Evolutionary conservation across 1,284 basidiomycete species (phyloP).

Genomic region (Psilocybe mexicana): DNA sequence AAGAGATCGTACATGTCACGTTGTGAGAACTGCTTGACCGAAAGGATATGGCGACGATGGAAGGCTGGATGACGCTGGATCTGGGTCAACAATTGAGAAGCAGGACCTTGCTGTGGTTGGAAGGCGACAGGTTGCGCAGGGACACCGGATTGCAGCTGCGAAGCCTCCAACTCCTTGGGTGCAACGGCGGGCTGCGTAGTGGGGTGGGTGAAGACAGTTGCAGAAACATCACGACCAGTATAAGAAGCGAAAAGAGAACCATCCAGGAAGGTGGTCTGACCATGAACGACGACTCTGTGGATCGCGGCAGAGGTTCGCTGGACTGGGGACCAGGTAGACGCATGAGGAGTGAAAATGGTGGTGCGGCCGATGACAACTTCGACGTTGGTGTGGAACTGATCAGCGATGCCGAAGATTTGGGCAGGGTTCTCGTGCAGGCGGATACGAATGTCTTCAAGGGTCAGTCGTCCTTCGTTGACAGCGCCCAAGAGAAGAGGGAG

Average conservation of each 20-base stretch:
- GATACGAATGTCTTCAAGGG: conserved; percentile 79
- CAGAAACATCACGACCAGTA: conserved; percentile 83
- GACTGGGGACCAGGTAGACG: conserved; percentile 83
- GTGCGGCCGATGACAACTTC: conserved; percentile 90
- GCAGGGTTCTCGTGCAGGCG: conserved; percentile 92
- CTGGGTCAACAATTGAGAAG: conserved; percentile 35
- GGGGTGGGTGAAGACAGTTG: conserved; percentile 57
- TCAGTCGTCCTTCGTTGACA: conserved; percentile 79
- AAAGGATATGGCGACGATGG: conserved; percentile 84
- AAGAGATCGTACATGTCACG: conserved; percentile 95
- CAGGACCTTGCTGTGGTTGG: conserved; percentile 28
- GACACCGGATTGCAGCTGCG: conserved; percentile 26
- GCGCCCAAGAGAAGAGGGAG: conserved; percentile 89
- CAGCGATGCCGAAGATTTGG: conserved; percentile 88
- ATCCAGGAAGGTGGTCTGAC: conserved; percentile 91
- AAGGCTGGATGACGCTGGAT: conserved; percentile 47
- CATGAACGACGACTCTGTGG: conserved; percentile 91
- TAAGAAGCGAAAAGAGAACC: conserved; percentile 71
- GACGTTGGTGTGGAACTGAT: conserved; percentile 85
- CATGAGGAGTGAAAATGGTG: conserved; percentile 54
- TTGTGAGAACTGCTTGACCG: conserved; percentile 92
- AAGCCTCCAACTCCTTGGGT: conserved; percentile 29
- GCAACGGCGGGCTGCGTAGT: conserved; percentile 23
- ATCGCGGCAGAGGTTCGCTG: conserved; percentile 73
- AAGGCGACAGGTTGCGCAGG: conserved; percentile 26